Evolutionary conservation across 78 protist genomes (phyloP).

Genomic region (Chrysochromulina tobinii): DNA sequence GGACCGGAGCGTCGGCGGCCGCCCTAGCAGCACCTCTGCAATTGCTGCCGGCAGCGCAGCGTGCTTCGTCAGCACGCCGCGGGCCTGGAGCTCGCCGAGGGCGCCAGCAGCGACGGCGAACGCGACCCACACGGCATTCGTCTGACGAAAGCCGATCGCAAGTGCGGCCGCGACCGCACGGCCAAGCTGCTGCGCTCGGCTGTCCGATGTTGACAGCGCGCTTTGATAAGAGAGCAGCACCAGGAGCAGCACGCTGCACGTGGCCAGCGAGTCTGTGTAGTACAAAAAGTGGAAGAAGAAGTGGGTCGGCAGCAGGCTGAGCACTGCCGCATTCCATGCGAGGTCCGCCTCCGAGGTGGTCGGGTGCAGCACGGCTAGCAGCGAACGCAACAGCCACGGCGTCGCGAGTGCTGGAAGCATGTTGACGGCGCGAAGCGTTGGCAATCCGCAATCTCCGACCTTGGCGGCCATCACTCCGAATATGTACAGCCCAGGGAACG

Average conservation of each 20-base stretch:
- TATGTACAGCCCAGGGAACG: constrained; percentile 44
- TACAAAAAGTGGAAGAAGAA: constrained; percentile 52
- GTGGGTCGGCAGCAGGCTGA: constrained; percentile 32
- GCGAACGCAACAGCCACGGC: background rate
- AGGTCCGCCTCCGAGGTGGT: no score
- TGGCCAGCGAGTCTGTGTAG: constrained; percentile 60
- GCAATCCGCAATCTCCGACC: background rate
- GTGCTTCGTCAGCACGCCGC: no score
- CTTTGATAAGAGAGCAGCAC: background rate
- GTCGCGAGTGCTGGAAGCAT: background rate
- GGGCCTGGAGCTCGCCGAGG: background rate
- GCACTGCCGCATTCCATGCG: background rate
- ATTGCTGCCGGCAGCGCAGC: no score
- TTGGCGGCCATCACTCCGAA: background rate
- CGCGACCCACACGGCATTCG: constrained; percentile 56
- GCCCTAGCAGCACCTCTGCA: no score
- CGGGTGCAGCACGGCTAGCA: background rate
- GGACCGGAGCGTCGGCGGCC: background rate
- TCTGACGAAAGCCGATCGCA: constrained; percentile 47
- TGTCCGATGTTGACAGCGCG: background rate
- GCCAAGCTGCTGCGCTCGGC: background rate
- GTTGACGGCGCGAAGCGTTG: background rate
- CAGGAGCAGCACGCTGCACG: constrained; percentile 19
- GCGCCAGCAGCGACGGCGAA: background rate
- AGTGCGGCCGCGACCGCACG: background rate